phyloP scores from a whole-genome alignment of 345 rosid species.

The Populus ilicifolia region DNA sequence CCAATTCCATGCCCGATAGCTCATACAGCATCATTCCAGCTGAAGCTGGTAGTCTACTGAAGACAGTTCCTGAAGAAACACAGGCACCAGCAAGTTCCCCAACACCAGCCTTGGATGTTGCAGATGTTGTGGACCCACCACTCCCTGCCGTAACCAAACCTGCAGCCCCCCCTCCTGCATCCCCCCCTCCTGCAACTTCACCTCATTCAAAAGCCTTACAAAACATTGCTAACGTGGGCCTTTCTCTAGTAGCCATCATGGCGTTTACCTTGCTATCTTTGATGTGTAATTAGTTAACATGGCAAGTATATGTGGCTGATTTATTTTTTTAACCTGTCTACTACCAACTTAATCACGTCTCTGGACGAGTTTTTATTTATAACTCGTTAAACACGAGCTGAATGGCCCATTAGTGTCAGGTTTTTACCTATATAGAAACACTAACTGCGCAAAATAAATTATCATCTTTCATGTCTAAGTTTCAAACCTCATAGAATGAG shows the following conservation, averaged over 20 bases:
- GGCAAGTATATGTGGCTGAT: background rate
- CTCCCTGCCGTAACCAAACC: slow-evolving; percentile 53
- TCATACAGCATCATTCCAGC: slow-evolving; percentile 45
- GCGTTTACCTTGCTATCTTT: slow-evolving; percentile 27
- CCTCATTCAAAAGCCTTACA: slow-evolving; percentile 23
- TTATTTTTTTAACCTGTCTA: background rate
- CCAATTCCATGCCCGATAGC: slow-evolving; percentile 30
- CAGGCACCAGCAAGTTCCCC: slow-evolving; percentile 32
- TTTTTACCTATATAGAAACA: background rate
- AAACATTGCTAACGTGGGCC: slow-evolving; percentile 28
- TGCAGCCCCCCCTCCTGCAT: background rate
- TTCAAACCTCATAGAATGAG: background rate
- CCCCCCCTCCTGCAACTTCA: slow-evolving; percentile 10
- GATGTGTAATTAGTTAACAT: slow-evolving; percentile 1
- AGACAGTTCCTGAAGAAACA: slow-evolving; percentile 3
- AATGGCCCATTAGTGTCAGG: background rate
- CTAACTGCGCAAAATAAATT: background rate
- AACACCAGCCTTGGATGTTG: slow-evolving; percentile 39
- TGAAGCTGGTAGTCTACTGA: slow-evolving; percentile 43
- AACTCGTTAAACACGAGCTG: background rate
- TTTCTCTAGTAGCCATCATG: slow-evolving; percentile 32
- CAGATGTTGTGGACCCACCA: slow-evolving; percentile 72
- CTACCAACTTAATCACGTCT: background rate
- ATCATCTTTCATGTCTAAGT: background rate
- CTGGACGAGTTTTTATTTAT: background rate